phyloP scores from a whole-genome alignment of 768 basidiomycete genomes.

The Xanthoconium stramineum region DNA sequence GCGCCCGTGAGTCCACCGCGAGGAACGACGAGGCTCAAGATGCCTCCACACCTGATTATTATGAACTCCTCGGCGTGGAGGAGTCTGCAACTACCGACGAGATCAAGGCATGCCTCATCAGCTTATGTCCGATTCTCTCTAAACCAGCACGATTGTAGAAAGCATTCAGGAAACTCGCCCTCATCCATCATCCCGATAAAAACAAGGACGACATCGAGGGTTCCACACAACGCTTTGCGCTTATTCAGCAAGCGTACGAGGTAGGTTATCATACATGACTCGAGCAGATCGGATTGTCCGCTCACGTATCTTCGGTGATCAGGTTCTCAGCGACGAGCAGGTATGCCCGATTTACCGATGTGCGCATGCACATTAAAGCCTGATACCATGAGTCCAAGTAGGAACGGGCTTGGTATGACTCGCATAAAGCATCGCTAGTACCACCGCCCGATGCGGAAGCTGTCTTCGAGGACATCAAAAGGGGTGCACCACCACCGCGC shows the following conservation, averaged over 20 bases:
- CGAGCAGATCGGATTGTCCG: neutral
- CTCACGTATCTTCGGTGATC: neutral
- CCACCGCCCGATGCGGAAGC: conserved; percentile 82
- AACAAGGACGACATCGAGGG: conserved; percentile 81
- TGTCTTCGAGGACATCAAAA: conserved; percentile 82
- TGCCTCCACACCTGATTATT: conserved; percentile 59
- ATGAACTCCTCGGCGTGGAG: conserved; percentile 74
- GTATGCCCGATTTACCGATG: conserved; percentile 41
- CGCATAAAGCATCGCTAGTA: conserved; percentile 75
- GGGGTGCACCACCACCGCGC: conserved; percentile 56
- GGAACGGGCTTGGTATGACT: conserved; percentile 99
- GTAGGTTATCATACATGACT: conserved; percentile 36
- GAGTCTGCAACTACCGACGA: conserved; percentile 84
- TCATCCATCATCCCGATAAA: conserved; percentile 87
- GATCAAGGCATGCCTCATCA: conserved; percentile 61
- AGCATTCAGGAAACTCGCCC: conserved; percentile 80
- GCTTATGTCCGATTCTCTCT: neutral
- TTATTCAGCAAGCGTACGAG: conserved; percentile 94
- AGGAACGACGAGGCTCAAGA: conserved; percentile 29
- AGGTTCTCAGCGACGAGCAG: conserved; percentile 95
- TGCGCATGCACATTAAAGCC: conserved; percentile 1
- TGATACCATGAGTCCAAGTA: conserved; percentile 42
- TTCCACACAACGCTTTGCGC: conserved; percentile 82
- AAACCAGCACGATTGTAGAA: conserved; percentile 41
- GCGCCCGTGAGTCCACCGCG: conserved; percentile 62